Base-by-base conservation (phyloP, 768 basidiomycete species). In the Mycena haematopus region DNA sequence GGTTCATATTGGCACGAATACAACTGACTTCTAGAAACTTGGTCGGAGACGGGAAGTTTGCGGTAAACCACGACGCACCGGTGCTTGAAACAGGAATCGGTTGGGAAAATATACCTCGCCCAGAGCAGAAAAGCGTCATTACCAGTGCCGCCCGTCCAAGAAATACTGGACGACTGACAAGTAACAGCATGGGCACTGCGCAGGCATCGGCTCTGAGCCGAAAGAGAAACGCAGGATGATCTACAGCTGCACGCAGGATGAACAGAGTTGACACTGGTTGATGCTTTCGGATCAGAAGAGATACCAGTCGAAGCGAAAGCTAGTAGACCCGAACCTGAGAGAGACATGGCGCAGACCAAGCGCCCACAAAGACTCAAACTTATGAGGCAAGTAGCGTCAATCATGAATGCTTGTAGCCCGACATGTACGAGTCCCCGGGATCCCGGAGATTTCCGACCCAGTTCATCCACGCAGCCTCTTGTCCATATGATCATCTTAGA, bases 161-260 rank as follows among this genome's bases (percentile, higher is more conserved):
- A 58, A 22, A 63, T 63, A 27, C 38, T 35, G 36, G 46, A 63
- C 24, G 56, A 54, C 22, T 63, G 56, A 29, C 56, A 58, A 52
- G 56, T 58, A 17, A 63, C 50, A 31, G 62, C 62, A 63, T 63
- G 62, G 4, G 62, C 56, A 47, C 56, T 63, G 27, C 21, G 14
- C 6, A 24, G 33, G 14, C 21, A 22, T n/a, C 44, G 1, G 55
- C 17, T 1, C 21, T 60, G 15, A 22, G 4, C 9, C 5, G 17
- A 38, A 1, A 15, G 25, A 52, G 17, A 49, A 3, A 22, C 1
- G 19, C 15, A 52, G 17, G 31, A 35, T 55, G 25, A 17, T n/a
- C 7, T 35, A 38, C 36, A 17, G 45, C 62, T n/a, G 22, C 22
- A 63, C 56, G 58, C 62, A 24, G 36, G 44, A 40, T 63, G 62